phyloP scores from a whole-genome alignment of 768 basidiomycete genomes.

The Paxillus ammoniavirescens region DNA sequence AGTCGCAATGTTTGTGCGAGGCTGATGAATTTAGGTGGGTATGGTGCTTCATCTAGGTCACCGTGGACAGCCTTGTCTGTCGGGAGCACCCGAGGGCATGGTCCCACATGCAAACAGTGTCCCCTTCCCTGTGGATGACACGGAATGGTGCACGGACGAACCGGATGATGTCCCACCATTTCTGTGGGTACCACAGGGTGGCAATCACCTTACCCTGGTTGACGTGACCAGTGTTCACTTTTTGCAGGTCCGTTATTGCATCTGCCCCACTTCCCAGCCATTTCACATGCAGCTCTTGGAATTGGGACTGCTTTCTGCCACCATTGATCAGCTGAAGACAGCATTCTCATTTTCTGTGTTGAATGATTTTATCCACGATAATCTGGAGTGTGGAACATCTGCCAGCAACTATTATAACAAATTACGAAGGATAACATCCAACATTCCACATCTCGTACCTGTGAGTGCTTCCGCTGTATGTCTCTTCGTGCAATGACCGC shows the following conservation, averaged over 20 bases:
- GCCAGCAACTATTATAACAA: neutral
- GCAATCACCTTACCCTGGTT: too few species aligned
- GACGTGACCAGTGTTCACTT: neutral
- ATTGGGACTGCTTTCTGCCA: neutral
- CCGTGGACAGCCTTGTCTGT: neutral
- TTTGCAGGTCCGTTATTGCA: neutral
- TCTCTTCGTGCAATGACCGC: neutral
- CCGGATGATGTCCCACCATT: too few species aligned
- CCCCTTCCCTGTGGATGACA: too few species aligned
- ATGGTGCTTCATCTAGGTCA: neutral
- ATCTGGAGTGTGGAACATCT: constrained; percentile 13
- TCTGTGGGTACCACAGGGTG: too few species aligned
- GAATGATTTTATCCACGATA: constrained; percentile 12
- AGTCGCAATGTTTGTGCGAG: neutral
- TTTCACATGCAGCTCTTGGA: neutral
- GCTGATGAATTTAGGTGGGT: neutral
- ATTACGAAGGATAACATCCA: neutral
- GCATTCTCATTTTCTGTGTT: constrained; percentile 14
- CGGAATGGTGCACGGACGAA: too few species aligned
- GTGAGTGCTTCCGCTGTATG: neutral
- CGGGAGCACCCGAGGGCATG: too few species aligned
- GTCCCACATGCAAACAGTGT: too few species aligned
- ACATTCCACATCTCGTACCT: neutral
- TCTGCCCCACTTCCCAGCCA: neutral
- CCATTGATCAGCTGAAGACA: neutral